Evolutionary conservation across 2,329 filamentous ascomycete species (phyloP).

Genomic region (Aureobasidium sp.): DNA sequence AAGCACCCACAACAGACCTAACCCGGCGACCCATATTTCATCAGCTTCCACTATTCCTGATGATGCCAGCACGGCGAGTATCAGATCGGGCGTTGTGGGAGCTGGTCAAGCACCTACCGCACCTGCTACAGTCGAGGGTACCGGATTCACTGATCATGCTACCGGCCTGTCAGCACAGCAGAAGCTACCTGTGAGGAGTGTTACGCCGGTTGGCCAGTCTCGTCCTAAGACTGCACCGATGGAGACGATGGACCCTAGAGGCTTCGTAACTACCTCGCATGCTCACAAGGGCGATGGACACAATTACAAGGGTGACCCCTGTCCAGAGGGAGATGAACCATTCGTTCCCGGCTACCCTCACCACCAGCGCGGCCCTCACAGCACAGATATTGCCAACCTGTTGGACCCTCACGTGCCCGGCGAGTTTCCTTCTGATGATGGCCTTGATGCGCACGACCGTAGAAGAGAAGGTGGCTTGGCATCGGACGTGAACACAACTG

Average conservation of each 20-base stretch:
- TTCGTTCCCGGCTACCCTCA: slow-evolving; percentile 6
- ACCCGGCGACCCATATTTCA: slow-evolving; percentile 15
- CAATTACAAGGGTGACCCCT: slow-evolving; percentile 24
- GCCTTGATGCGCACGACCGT: slow-evolving; percentile 20
- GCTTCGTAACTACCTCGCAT: slow-evolving; percentile 4
- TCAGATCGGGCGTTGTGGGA: slow-evolving; percentile 36
- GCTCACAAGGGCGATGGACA: slow-evolving; percentile 23
- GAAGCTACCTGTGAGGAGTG: slow-evolving; percentile 7
- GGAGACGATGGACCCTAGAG: slow-evolving; percentile 9
- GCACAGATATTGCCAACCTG: slow-evolving; percentile 27
- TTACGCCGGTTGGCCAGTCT: background rate
- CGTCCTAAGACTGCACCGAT: background rate
- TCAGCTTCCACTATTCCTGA: slow-evolving; percentile 1
- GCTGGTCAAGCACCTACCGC: slow-evolving; percentile 7
- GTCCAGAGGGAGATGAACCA: slow-evolving; percentile 16
- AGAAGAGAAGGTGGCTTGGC: background rate
- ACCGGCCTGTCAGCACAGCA: slow-evolving; percentile 14
- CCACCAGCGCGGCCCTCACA: slow-evolving; percentile 27
- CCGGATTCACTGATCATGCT: slow-evolving; percentile 11
- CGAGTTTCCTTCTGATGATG: slow-evolving; percentile 25
- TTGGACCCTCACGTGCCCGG: slow-evolving; percentile 33
- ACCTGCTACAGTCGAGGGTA: background rate
- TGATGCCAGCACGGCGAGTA: slow-evolving; percentile 29
- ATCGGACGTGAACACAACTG: background rate
- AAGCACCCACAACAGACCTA: slow-evolving; percentile 18